These are phyloP conservation scores for Globisporangium acanthophoron DNA, from an alignment of 352 stramenopile genomes.

Conservation along the genomic window DNA sequence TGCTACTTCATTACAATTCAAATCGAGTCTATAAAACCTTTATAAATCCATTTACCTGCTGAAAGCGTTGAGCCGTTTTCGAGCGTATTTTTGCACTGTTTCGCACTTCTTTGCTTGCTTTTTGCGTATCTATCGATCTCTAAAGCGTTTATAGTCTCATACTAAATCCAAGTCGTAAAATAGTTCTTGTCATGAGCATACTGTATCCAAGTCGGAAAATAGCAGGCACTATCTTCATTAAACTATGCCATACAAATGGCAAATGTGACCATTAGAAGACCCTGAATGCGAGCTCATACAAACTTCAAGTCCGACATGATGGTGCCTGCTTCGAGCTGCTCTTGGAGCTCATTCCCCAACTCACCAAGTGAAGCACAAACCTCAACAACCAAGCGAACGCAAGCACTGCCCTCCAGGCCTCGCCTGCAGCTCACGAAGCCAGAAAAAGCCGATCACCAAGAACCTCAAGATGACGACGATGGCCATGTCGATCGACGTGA, in stretches of 20 bases:
- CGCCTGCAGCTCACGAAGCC: too few relatives aligned
- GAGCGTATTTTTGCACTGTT: not conserved
- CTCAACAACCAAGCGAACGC: not conserved
- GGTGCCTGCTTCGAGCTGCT: too few relatives aligned
- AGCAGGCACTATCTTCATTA: too few relatives aligned
- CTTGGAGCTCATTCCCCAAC: slow-evolving; percentile 3
- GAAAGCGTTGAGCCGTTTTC: not conserved
- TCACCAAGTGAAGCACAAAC: slow-evolving; percentile 4
- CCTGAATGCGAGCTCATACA: too few relatives aligned
- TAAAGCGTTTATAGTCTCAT: not conserved
- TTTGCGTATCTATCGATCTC: not conserved
- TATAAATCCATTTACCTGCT: not conserved
- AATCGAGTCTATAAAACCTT: too few relatives aligned
- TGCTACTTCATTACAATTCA: not conserved
- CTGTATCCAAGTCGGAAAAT: too few relatives aligned
- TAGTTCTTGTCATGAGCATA: not conserved
- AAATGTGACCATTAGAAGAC: not conserved
- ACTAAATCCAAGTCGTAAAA: not conserved
- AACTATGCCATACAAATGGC: too few relatives aligned
- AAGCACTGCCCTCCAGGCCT: not conserved
- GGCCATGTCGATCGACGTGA: slow-evolving; percentile 31
- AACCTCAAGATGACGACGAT: slow-evolving; percentile 32
- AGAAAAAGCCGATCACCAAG: not conserved
- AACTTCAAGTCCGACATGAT: too few relatives aligned
- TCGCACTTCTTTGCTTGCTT: not conserved